Conservation (phyloP, 2,329 filamentous ascomycete genomes). For the Zymoseptoria crescenta region DNA sequence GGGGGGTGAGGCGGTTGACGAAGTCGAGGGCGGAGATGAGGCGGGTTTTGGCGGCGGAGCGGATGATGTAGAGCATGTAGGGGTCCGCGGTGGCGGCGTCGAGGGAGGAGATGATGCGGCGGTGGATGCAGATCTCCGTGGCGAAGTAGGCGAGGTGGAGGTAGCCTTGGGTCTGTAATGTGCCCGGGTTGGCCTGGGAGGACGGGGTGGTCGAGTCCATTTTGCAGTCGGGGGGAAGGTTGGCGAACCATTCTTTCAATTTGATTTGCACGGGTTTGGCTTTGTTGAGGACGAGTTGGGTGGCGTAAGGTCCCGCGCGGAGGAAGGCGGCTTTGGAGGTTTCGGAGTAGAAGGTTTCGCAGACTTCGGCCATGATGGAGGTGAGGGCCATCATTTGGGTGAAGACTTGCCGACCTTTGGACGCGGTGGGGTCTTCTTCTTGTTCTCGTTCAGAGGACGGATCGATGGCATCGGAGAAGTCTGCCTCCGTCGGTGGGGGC, state of each 20-base stretch:
- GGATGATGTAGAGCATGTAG: constrained; percentile 86
- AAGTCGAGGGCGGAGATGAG: constrained; percentile 97
- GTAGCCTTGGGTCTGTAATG: constrained; percentile 48
- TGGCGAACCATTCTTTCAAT: constrained; percentile 73
- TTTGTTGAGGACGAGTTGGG: constrained; percentile 62
- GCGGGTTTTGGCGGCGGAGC: constrained; percentile 85
- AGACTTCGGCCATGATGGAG: constrained; percentile 68
- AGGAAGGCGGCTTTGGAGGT: constrained; percentile 63
- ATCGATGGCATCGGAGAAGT: constrained; percentile 63
- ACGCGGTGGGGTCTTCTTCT: constrained; percentile 54
- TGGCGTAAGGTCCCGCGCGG: constrained; percentile 60
- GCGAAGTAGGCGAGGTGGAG: constrained; percentile 90
- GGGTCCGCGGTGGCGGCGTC: constrained; percentile 50
- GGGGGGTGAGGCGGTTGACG: constrained; percentile 80
- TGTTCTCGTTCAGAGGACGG: constrained; percentile 33
- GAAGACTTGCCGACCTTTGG: constrained; percentile 63
- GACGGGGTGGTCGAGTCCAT: constrained; percentile 49
- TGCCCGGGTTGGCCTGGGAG: constrained; percentile 20
- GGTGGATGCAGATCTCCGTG: constrained; percentile 86
- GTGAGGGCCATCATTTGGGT: constrained; percentile 68
- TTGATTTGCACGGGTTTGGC: constrained; percentile 78
- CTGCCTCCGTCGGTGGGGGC: constrained; percentile 52
- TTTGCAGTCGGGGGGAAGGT: constrained; percentile 53
- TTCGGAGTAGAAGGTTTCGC: constrained; percentile 75
- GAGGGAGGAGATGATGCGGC: constrained; percentile 80